Conservation (phyloP, 495 filamentous ascomycete species). For the Penicillium verhagenii region DNA sequence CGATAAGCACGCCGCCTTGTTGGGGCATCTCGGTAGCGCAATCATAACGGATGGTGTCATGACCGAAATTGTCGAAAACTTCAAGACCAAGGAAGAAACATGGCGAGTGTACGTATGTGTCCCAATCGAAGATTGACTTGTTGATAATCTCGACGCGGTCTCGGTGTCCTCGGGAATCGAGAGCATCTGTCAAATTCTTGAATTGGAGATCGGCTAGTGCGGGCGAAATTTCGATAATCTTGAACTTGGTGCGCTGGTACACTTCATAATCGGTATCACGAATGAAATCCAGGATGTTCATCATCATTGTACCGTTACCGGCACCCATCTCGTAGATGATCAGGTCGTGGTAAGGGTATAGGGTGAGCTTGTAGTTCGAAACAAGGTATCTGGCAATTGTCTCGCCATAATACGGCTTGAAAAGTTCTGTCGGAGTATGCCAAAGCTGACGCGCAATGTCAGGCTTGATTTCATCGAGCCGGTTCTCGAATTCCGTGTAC, state of each 20-base stretch:
- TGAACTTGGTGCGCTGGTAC: constrained; percentile 90
- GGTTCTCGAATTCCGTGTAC: constrained; percentile 88
- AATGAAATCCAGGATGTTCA: constrained; percentile 96
- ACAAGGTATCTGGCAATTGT: constrained; percentile 92
- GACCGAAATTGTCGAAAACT: constrained; percentile 97
- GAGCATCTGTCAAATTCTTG: constrained; percentile 61
- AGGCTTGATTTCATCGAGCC: constrained; percentile 64
- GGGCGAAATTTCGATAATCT: constrained; percentile 90
- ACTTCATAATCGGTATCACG: constrained; percentile 85
- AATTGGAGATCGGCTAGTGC: constrained; percentile 75
- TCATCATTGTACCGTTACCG: constrained; percentile 96
- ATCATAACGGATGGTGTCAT: constrained; percentile 91
- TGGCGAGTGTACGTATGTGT: constrained; percentile 75
- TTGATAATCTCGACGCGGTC: constrained; percentile 92
- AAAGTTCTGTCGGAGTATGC: constrained; percentile 98
- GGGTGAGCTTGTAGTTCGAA: constrained; percentile 89
- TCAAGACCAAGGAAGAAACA: constrained; percentile 99
- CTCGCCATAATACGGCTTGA: constrained; percentile 95
- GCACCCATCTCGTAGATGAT: constrained; percentile 99
- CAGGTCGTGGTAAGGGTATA: constrained; percentile 94
- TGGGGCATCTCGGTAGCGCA: constrained; percentile 67
- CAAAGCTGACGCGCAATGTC: constrained; percentile 88
- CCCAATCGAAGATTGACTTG: constrained; percentile 92
- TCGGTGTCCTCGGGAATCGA: constrained; percentile 68
- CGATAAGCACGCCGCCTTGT: constrained; percentile 85